Conservation (phyloP, 495 filamentous ascomycete genomes). For the Oidiodendron maius region DNA sequence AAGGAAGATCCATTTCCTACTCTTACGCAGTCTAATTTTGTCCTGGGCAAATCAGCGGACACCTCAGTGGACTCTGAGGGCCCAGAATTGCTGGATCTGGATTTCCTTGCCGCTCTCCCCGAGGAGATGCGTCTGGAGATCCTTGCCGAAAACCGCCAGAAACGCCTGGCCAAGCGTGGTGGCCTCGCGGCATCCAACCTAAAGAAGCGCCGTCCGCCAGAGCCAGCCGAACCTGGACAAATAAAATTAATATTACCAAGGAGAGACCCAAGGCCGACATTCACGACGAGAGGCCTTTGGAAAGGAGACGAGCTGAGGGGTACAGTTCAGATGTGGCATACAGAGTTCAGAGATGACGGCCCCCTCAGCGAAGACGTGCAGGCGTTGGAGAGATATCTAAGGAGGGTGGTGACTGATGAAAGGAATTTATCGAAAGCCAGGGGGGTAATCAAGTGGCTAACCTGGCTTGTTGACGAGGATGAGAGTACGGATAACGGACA, state of each 20-base stretch:
- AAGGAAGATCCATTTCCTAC: constrained; percentile 38
- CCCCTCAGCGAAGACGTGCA: constrained; percentile 75
- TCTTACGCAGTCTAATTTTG: constrained; percentile 63
- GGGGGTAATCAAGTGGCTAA: constrained; percentile 63
- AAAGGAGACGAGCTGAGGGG: constrained; percentile 49
- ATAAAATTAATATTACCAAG: constrained; percentile 43
- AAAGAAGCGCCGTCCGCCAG: constrained; percentile 17
- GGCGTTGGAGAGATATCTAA: constrained; percentile 62
- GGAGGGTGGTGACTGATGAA: constrained; percentile 64
- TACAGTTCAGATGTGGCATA: constrained; percentile 62
- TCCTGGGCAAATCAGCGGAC: constrained; percentile 12
- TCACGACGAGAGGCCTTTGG: constrained; percentile 57
- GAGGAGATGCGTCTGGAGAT: constrained; percentile 76
- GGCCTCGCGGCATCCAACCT: constrained; percentile 23
- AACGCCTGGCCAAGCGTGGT: constrained; percentile 41
- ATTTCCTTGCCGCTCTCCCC: constrained; percentile 76
- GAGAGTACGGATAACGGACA: constrained; percentile 11
- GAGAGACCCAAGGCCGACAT: constrained; percentile 50
- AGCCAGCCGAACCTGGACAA: constrained; percentile 21
- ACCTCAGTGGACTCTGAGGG: constrained; percentile 14
- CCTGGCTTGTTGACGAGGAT: constrained; percentile 50
- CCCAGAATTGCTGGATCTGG: constrained; percentile 50
- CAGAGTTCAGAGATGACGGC: constrained; percentile 57
- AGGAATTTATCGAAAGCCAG: constrained; percentile 69
- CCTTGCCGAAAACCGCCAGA: constrained; percentile 57